These are phyloP conservation scores for Rhynchosporium secalis DNA, from an alignment of 2,329 filamentous ascomycete genomes.

Conservation along the genomic window DNA sequence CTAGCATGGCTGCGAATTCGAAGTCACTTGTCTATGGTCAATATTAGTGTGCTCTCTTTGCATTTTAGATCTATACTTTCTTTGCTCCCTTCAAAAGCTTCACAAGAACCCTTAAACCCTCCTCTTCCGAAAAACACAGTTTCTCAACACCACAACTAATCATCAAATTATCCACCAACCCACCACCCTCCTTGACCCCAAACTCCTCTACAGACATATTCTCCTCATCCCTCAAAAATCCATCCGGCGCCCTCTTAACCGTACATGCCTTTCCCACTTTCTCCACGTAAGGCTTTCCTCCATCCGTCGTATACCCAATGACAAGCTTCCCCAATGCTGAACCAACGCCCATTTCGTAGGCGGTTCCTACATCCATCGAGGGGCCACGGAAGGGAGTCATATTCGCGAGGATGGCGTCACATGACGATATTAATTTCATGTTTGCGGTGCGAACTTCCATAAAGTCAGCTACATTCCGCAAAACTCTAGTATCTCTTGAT, in stretches of 20 bases:
- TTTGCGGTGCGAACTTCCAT: slow-evolving; percentile 27
- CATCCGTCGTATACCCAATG: slow-evolving; percentile 29
- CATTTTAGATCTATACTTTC: neutral
- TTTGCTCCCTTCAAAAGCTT: slow-evolving; percentile 21
- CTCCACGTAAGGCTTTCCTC: slow-evolving; percentile 24
- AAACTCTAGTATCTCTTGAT: no score
- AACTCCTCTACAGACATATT: slow-evolving; percentile 46
- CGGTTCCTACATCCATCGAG: slow-evolving; percentile 34
- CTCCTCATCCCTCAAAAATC: slow-evolving; percentile 28
- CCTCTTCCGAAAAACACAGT: slow-evolving; percentile 29
- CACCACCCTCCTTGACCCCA: slow-evolving; percentile 46
- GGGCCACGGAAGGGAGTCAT: slow-evolving; percentile 34
- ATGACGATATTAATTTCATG: slow-evolving; percentile 29
- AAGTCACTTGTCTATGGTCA: neutral
- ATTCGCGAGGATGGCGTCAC: slow-evolving; percentile 32
- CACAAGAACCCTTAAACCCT: slow-evolving; percentile 25
- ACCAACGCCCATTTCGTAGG: slow-evolving; percentile 35
- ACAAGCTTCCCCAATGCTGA: slow-evolving; percentile 31
- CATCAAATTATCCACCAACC: slow-evolving; percentile 38
- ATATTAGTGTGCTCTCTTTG: neutral
- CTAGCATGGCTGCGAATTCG: neutral
- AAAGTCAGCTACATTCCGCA: no score
- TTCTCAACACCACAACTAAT: slow-evolving; percentile 29
- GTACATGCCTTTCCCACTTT: slow-evolving; percentile 22
- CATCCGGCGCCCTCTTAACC: slow-evolving; percentile 27